Base-by-base conservation (phyloP, 169 alveolate species). In the Babesia gibsoni region DNA sequence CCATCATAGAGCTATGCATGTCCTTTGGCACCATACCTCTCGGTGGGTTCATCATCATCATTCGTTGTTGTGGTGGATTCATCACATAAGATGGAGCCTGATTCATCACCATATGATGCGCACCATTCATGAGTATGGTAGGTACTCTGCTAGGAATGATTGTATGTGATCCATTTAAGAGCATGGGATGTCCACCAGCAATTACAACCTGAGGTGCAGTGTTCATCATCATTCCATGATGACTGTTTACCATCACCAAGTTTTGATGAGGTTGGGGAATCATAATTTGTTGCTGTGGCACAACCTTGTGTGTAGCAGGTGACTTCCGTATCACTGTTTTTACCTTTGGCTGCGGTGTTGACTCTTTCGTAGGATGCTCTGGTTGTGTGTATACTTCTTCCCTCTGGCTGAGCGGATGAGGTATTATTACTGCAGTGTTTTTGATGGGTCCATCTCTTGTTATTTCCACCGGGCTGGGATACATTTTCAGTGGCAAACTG, bases 401-500 rank as follows among this genome's bases (percentile, higher is more conserved):
- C 56, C 52, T 2, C 56, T 41, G 57, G 30, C 27, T 42, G 30
- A 25, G 39, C 41, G 43, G 43, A 20, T 14, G n/a, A 1, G 5
- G 25, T 30, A 9, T 30, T 35, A 22, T 50, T n/a, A 16, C 43
- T 10, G 25, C 25, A 2, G 18, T 12, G 22, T 46, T 10, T 9
- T 48, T 20, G 16, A 64, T 49, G 67, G 87, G 58, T 0, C 87
- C 87, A 6, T 41, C 49, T 22, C 30, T 18, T 32, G 82, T 70
- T 22, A 78, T 43, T 35, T 39, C 43, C 14, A 78, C 75, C 25
- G 82, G 87, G 25, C 75, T 53, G 33, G 65, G 63, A 41, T 54
- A 57, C n/a, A 70, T 57, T 25, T 37, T 59, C 48, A 78, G 67
- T 18, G 87, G 87, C 42, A 68, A 58, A 0, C 57, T 29, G 9